Percentiles rank a stretch among this genome's conserved stretches.
These are phyloP conservation scores for Tricholoma sp. DNA, from an alignment of 768 basidiomycete species.

Conservation along the genomic window DNA sequence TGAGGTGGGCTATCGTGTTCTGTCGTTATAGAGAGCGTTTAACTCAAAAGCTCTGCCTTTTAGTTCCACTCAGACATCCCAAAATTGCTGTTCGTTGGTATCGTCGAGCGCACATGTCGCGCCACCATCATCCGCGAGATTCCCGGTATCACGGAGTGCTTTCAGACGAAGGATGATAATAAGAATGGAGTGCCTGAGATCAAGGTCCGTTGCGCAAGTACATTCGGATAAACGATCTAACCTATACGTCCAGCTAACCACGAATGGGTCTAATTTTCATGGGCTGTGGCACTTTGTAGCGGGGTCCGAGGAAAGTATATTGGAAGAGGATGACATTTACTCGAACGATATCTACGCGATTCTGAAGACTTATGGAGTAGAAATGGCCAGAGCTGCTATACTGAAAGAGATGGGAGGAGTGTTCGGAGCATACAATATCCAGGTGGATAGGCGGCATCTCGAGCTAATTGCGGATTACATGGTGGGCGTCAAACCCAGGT, in stretches of 20 bases:
- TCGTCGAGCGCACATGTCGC: slow-evolving; percentile 84
- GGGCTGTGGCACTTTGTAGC: slow-evolving; percentile 81
- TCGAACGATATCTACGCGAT: slow-evolving; percentile 96
- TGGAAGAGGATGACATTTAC: slow-evolving; percentile 78
- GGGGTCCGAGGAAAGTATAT: slow-evolving; percentile 45
- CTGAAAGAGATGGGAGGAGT: slow-evolving; percentile 88
- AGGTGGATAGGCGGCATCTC: slow-evolving; percentile 89
- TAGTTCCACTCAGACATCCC: slow-evolving; percentile 88
- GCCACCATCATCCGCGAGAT: slow-evolving; percentile 88
- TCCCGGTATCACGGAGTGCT: slow-evolving; percentile 82
- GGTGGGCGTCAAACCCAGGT: slow-evolving; percentile 46
- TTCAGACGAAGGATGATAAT: slow-evolving; percentile 61
- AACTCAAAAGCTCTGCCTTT: slow-evolving; percentile 4
- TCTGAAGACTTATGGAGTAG: slow-evolving; percentile 90
- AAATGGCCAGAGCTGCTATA: slow-evolving; percentile 91
- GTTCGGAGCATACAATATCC: slow-evolving; percentile 93
- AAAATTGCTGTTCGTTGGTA: slow-evolving; percentile 89
- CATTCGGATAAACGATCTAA: background rate
- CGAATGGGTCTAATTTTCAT: slow-evolving; percentile 91
- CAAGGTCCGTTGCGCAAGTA: slow-evolving; percentile 33
- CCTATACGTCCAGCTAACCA: slow-evolving; percentile 51
- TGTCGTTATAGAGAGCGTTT: background rate
- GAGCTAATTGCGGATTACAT: slow-evolving; percentile 99
- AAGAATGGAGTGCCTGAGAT: slow-evolving; percentile 42
- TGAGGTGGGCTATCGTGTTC: slow-evolving; percentile 52